Conservation (phyloP, 768 basidiomycete species). For the Termitomyces sp. region DNA sequence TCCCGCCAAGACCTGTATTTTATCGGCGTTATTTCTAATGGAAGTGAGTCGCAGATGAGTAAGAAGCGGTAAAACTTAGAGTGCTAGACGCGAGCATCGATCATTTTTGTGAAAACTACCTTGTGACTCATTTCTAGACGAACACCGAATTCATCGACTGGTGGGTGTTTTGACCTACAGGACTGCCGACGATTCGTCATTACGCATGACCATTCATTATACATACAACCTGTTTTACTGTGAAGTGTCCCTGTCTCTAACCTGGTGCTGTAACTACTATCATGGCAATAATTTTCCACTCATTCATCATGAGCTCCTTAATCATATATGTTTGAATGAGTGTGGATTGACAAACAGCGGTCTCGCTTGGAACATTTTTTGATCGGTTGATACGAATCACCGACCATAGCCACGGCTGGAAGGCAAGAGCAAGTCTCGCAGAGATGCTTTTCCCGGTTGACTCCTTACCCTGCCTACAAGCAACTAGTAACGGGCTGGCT, state of each 20-base stretch:
- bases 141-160: background rate
- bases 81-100: background rate
- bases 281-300: too few species aligned
- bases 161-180: background rate
- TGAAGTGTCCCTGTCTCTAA: background rate
- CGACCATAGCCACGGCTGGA: background rate
- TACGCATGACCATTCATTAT: too few species aligned
- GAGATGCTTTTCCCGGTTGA: background rate
- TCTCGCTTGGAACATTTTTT: background rate
- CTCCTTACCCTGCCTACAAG: background rate
- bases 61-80: background rate
- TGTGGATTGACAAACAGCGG: background rate
- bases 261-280: too few species aligned
- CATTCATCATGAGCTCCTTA: too few species aligned
- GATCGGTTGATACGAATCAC: background rate
- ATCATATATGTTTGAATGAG: background rate
- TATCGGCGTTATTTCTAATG: conserved; percentile 8
- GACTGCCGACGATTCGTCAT: background rate
- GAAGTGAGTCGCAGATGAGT: background rate
- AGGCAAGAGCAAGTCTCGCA: background rate
- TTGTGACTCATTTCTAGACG: background rate
- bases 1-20: conserved; percentile 1
- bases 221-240: background rate
- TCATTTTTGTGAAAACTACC: background rate
- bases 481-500: conserved; percentile 6